These are phyloP conservation scores for Fusarium aywerte DNA, from an alignment of 2,329 filamentous ascomycete species.

Conservation along the genomic window DNA sequence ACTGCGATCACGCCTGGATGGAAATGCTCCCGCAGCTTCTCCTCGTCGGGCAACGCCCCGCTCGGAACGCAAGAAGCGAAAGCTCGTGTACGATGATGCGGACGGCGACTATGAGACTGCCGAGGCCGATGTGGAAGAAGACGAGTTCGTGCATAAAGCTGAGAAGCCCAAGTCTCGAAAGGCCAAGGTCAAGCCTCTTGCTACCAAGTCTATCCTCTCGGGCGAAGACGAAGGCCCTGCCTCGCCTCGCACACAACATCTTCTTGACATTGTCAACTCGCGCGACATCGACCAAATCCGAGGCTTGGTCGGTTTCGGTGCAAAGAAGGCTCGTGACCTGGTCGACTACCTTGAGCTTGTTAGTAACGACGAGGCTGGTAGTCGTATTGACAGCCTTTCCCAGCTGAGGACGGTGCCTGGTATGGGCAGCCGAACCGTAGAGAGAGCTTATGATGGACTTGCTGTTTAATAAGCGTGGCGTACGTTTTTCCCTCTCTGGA, in stretches of 20 bases:
- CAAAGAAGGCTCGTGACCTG: conserved; percentile 74
- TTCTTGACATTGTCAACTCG: conserved; percentile 79
- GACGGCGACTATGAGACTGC: conserved; percentile 55
- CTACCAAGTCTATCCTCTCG: conserved; percentile 40
- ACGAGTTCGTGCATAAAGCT: conserved; percentile 44
- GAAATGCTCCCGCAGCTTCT: conserved; percentile 37
- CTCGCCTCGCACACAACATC: conserved; percentile 68
- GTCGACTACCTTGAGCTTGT: conserved; percentile 65
- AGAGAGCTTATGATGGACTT: conserved; percentile 65
- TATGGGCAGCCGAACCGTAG: conserved; percentile 66
- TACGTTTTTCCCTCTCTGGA: background rate
- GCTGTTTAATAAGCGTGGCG: conserved; percentile 37
- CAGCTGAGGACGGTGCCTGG: conserved; percentile 66
- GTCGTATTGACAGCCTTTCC: conserved; percentile 59
- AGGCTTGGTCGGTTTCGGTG: conserved; percentile 74
- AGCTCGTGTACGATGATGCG: conserved; percentile 47
- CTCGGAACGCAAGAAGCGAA: conserved; percentile 47
- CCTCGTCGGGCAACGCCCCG: conserved; percentile 40
- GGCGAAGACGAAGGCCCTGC: conserved; percentile 56
- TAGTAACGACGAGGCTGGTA: conserved; percentile 52
- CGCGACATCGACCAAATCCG: conserved; percentile 73
- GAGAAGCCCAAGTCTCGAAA: conserved; percentile 48
- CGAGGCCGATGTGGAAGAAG: conserved; percentile 57
- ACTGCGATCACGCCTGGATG: conserved; percentile 63
- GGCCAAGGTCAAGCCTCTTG: conserved; percentile 48